Percentiles rank a stretch among this genome's conserved stretches.
Conservation (phyloP, 2,329 filamentous ascomycete species). For the Arachnopeziza araneosa region DNA sequence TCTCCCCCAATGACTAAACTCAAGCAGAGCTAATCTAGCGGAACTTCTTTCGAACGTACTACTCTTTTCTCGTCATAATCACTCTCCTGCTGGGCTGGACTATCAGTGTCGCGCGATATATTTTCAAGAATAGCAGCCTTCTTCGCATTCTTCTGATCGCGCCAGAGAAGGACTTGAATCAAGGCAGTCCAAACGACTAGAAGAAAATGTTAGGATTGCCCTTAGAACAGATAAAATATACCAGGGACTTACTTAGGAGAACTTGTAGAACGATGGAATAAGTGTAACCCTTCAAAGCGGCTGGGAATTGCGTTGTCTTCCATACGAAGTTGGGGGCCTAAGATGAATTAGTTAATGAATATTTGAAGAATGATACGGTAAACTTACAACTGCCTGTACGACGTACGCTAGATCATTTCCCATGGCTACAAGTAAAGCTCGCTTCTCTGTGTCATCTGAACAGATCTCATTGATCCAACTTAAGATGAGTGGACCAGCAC, state of each 20-base stretch:
- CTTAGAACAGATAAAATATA: neutral
- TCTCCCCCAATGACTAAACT: too few relatives aligned
- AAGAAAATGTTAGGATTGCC: neutral
- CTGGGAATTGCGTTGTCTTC: slow-evolving; percentile 37
- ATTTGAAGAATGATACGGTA: neutral
- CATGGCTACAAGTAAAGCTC: slow-evolving; percentile 56
- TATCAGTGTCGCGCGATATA: slow-evolving; percentile 1
- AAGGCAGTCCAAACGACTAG: slow-evolving; percentile 25
- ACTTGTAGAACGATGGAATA: slow-evolving; percentile 33
- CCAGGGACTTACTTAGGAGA: slow-evolving; percentile 29
- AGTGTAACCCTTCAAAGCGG: slow-evolving; percentile 33
- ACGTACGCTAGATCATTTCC: slow-evolving; percentile 70
- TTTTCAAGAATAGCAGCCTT: slow-evolving; percentile 1
- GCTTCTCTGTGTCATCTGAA: slow-evolving; percentile 54
- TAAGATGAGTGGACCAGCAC: slow-evolving; percentile 35
- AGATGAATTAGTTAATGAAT: neutral
- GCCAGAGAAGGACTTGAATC: slow-evolving; percentile 30
- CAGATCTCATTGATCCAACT: slow-evolving; percentile 52
- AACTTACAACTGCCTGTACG: slow-evolving; percentile 47
- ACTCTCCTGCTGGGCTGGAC: slow-evolving; percentile 4
- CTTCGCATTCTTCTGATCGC: slow-evolving; percentile 18
- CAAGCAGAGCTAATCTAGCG: neutral
- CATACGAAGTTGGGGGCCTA: slow-evolving; percentile 37
- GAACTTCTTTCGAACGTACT: neutral
- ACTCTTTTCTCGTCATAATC: slow-evolving; percentile 16